Percentiles rank a stretch among this genome's conserved stretches.
Evolutionary conservation across 495 filamentous ascomycete genomes (phyloP).

Genomic region (Staphylotrichum longicolle): DNA sequence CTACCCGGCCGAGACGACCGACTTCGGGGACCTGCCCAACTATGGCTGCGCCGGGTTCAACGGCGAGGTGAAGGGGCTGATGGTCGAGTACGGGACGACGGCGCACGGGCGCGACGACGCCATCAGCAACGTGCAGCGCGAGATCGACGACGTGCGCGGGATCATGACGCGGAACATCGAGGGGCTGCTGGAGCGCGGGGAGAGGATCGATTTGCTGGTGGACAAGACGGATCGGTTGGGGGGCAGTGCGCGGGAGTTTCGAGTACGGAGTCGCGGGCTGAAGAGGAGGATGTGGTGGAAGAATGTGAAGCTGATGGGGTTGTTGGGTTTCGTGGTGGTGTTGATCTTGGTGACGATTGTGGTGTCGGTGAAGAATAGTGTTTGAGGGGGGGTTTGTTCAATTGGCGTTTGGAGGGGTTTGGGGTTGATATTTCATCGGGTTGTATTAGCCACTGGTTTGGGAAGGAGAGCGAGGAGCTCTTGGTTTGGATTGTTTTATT

Average conservation of each 20-base stretch:
- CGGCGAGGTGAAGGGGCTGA: conserved; percentile 66
- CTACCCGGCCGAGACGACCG: conserved; percentile 64
- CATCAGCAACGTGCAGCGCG: conserved; percentile 72
- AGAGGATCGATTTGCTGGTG: conserved; percentile 91
- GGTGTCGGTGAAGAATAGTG: conserved; percentile 40
- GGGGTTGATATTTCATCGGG: conserved; percentile 7
- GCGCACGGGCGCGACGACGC: conserved; percentile 69
- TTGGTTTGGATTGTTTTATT: background rate
- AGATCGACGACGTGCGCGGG: conserved; percentile 89
- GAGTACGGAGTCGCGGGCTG: conserved; percentile 77
- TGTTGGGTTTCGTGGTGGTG: conserved; percentile 75
- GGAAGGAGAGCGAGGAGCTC: conserved; percentile 9
- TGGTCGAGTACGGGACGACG: conserved; percentile 82
- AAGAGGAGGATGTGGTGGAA: conserved; percentile 99
- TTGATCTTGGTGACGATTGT: conserved; percentile 66
- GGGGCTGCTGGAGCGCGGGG: conserved; percentile 87
- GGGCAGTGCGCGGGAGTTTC: conserved; percentile 81
- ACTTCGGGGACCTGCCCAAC: conserved; percentile 75
- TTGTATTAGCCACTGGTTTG: background rate
- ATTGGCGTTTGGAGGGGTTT: conserved; percentile 4
- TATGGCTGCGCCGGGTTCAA: conserved; percentile 93
- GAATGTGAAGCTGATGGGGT: conserved; percentile 89
- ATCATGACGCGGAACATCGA: conserved; percentile 99
- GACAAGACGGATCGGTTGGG: conserved; percentile 95
- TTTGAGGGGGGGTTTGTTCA: conserved; percentile 17